Conservation (phyloP, 768 basidiomycete genomes). For the Termitomyces sp. region DNA sequence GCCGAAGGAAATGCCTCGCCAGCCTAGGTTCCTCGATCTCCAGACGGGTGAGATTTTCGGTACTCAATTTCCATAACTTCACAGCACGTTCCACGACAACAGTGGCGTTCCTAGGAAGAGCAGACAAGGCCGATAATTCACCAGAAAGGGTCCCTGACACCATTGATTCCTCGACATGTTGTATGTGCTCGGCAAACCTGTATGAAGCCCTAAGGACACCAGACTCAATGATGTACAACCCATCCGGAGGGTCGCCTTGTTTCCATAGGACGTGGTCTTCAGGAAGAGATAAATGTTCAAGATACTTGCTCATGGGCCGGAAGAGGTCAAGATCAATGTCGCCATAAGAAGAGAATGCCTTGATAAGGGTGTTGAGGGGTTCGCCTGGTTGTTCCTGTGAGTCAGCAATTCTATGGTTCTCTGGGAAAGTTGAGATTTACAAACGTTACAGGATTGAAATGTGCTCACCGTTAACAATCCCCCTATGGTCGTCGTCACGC, state of each 20-base stretch:
- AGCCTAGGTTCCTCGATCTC: constrained; percentile 65
- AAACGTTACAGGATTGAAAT: background rate
- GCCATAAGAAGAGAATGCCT: constrained; percentile 75
- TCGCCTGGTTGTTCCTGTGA: constrained; percentile 37
- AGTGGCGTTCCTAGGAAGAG: constrained; percentile 77
- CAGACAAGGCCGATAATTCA: constrained; percentile 81
- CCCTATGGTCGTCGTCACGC: constrained; percentile 64
- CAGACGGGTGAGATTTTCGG: constrained; percentile 50
- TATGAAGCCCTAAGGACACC: constrained; percentile 86
- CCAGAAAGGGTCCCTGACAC: constrained; percentile 90
- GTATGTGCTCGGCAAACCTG: constrained; percentile 63
- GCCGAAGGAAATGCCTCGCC: constrained; percentile 56
- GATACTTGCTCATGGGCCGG: constrained; percentile 60
- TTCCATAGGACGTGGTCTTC: constrained; percentile 67
- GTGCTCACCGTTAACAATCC: constrained; percentile 53
- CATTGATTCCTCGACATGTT: constrained; percentile 82
- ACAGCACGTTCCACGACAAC: constrained; percentile 76
- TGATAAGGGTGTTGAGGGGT: constrained; percentile 69
- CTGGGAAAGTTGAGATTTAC: background rate
- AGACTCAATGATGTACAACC: constrained; percentile 83
- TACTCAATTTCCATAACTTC: constrained; percentile 77
- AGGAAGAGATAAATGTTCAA: constrained; percentile 55
- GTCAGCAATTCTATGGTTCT: constrained; percentile 24
- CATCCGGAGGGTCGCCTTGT: constrained; percentile 69
- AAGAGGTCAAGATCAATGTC: constrained; percentile 53